Evolutionary conservation across 192 early-diverging fungal genomes (phyloP).

Genomic region (Thamnidium elegans): DNA sequence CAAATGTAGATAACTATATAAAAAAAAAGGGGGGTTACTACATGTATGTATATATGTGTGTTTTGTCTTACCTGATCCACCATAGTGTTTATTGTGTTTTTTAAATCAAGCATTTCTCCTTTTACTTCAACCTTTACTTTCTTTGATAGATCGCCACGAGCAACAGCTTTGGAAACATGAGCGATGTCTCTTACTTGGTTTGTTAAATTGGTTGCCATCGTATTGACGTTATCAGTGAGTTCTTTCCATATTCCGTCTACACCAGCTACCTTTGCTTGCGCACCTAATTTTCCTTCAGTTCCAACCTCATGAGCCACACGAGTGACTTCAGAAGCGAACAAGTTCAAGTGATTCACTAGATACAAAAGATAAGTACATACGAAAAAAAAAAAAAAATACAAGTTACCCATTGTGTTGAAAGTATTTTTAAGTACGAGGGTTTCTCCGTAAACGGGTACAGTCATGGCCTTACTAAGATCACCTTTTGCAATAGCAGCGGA

Average conservation of each 20-base stretch:
- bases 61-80: slow-evolving; percentile 53
- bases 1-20: slow-evolving; percentile 19
- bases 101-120: slow-evolving; percentile 55
- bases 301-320: slow-evolving; percentile 68
- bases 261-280: slow-evolving; percentile 55
- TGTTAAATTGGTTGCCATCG: slow-evolving; percentile 61
- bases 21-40: too few species aligned
- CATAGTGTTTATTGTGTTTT: slow-evolving; percentile 55
- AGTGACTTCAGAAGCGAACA: slow-evolving; percentile 58
- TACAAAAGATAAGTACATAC: neutral
- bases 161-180: slow-evolving; percentile 56
- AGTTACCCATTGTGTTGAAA: slow-evolving; percentile 52
- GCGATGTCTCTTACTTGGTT: slow-evolving; percentile 64
- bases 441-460: slow-evolving; percentile 56
- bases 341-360: slow-evolving; percentile 49
- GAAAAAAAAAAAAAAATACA: neutral
- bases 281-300: slow-evolving; percentile 60
- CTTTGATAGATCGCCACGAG: slow-evolving; percentile 52
- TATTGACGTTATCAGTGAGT: slow-evolving; percentile 64
- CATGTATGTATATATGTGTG: slow-evolving; percentile 4
- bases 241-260: slow-evolving; percentile 65
- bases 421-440: slow-evolving; percentile 55
- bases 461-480: slow-evolving; percentile 58
- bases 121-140: slow-evolving; percentile 57
- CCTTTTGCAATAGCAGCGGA: slow-evolving; percentile 58